Base-by-base conservation (phyloP, 192 early-diverging fungal species). In the Allomyces javanicus region DNA sequence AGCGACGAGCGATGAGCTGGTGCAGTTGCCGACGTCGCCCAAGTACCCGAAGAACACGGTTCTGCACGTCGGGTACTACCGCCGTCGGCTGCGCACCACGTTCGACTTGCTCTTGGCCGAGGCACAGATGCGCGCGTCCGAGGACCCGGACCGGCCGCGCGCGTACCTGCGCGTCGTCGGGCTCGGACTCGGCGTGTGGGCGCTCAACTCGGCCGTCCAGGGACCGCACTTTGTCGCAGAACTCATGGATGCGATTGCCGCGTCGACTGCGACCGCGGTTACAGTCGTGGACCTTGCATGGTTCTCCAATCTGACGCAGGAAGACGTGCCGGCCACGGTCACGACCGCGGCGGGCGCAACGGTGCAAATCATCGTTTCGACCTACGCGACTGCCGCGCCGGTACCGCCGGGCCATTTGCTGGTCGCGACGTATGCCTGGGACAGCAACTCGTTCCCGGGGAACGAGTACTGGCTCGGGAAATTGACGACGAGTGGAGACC, bases 381-480 rank as follows among this genome's bases (percentile, higher is more conserved):
- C 12, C 10, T 7, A 50, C 45, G 45, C 10, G 10, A 10, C 10
- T 50, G 45, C 45, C 1, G 10, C 45, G 1, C 45, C 10, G 45
- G 12, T 50, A 1, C 12, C 10, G 12, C 4, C 12, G 19, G 45
- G 45, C 45, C 10, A 50, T 10, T 19, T 50, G 10, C 10, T 50
- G 45, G 10, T 50, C 12, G 45, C 45, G 12, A 50, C 45, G 19
- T 50, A 17, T 50, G 45, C 45, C 1, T 50, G 45, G 45, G 45
- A 50, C 45, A 21, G 63, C 10, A 78, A 78, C 61, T 45, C 66
- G 17, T 77, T 69, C 26, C 70, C 70, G 10, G 76, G 76, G 21
- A 78, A 78, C 62, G 76, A 78, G 58, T 77, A 74, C 68, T 78
- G 65, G 67, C 24, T 66, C 4, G 71, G 72, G 6, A 66, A 24